These are phyloP conservation scores for Madurella mycetomatis DNA, from an alignment of 2,329 filamentous ascomycete genomes.

Conservation along the genomic window DNA sequence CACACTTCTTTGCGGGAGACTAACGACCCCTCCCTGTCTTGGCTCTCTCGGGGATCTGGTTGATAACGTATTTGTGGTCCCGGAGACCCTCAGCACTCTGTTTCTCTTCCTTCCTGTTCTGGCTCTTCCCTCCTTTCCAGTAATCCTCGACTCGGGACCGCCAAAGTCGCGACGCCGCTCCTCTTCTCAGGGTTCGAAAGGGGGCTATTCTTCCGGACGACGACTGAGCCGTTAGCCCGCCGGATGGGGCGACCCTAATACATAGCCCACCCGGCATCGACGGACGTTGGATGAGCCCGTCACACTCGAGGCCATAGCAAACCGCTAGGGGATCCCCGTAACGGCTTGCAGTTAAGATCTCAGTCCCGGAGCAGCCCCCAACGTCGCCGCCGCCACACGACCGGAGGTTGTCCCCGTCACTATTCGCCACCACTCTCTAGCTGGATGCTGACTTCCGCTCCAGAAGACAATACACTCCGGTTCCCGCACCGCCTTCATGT, in stretches of 20 bases:
- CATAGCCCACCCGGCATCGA: neutral
- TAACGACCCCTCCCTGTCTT: slow-evolving; percentile 9
- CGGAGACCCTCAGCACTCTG: slow-evolving; percentile 18
- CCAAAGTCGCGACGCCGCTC: neutral
- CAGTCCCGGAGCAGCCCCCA: neutral
- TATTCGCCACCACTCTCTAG: slow-evolving; percentile 6
- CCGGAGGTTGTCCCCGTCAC: slow-evolving; percentile 15
- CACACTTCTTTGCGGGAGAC: neutral
- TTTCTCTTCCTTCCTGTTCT: slow-evolving; percentile 5
- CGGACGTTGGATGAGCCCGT: slow-evolving; percentile 9
- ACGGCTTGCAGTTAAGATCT: neutral
- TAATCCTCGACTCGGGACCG: neutral
- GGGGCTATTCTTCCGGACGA: neutral
- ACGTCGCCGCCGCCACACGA: slow-evolving; percentile 3
- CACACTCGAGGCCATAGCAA: slow-evolving; percentile 12
- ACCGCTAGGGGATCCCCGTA: slow-evolving; percentile 9
- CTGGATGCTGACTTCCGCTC: slow-evolving; percentile 1
- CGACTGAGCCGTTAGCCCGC: slow-evolving; percentile 11
- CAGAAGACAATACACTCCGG: slow-evolving; percentile 2
- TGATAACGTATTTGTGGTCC: slow-evolving; percentile 20
- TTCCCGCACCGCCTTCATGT: slow-evolving; percentile 12
- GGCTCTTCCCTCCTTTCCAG: slow-evolving; percentile 3
- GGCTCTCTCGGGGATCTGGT: slow-evolving; percentile 12
- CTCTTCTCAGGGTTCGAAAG: neutral
- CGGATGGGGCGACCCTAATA: slow-evolving; percentile 8